These are phyloP conservation scores for Periconia sp. DNA, from an alignment of 2,329 filamentous ascomycete genomes.

Conservation along the genomic window DNA sequence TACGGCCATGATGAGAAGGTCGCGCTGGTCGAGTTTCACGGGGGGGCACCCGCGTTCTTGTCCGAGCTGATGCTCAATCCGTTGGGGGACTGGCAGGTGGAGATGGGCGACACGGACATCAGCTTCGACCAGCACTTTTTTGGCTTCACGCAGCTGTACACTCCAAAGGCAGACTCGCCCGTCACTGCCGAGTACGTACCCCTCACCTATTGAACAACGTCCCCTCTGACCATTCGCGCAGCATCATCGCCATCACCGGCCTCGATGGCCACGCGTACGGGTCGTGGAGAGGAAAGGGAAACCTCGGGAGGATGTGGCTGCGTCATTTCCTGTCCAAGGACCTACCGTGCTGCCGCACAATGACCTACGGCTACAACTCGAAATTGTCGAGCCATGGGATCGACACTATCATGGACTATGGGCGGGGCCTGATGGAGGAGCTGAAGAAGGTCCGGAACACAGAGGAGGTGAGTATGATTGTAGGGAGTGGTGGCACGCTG, in stretches of 20 bases:
- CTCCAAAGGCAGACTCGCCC: conserved; percentile 7
- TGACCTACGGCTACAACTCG: conserved; percentile 45
- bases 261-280: conserved; percentile 13
- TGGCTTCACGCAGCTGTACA: conserved; percentile 35
- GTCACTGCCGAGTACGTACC: conserved; percentile 12
- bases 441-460: conserved; percentile 14
- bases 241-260: conserved; percentile 13
- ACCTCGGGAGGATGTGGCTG: conserved; percentile 8
- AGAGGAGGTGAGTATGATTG: conserved; percentile 14
- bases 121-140: conserved; percentile 30
- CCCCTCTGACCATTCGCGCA: neutral
- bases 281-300: conserved; percentile 11
- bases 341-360: conserved; percentile 16
- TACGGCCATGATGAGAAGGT: conserved; percentile 10
- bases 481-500: too few species aligned
- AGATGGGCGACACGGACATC: conserved; percentile 14
- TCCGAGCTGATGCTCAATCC: conserved; percentile 7
- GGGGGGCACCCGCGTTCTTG: conserved; percentile 9
- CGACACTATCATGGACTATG: conserved; percentile 26
- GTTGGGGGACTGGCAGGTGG: conserved; percentile 9
- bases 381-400: conserved; percentile 32
- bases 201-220: neutral
- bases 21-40: conserved; percentile 15
- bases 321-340: conserved; percentile 14
- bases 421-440: conserved; percentile 12